Base-by-base conservation (phyloP, 768 basidiomycete genomes). In the Fomitopsis pulvina region DNA sequence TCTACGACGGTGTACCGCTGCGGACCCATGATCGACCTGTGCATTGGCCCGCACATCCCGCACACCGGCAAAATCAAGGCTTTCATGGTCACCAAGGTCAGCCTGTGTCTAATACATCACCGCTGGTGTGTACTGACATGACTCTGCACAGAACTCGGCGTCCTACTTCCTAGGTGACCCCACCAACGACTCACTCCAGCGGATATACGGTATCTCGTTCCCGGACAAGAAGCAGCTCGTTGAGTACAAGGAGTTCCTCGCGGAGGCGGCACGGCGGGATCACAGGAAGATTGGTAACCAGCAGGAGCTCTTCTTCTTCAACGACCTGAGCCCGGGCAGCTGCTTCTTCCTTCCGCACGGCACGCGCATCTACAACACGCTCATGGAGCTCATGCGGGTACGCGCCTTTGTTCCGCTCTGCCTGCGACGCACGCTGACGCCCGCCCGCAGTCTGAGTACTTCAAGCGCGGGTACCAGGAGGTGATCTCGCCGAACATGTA, bases 401-500 rank as follows among this genome's bases (percentile, higher is more conserved):
- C 53, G 88, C 21, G n/a, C 7, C 26, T 12, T 28, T 39, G 1
- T 2, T 21, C 30, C 4, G 44, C n/a, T 27, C 47, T 11, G 28
- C 4, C 30, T 7, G 14, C 28, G n/a, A n/a, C n/a, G n/a, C n/a
- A n/a, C n/a, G 24, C 24, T 29, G 10, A 46, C 28, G 14, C 8
- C 22, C 26, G 30, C 16, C n/a, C 9, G 5, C 51, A 95, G 90
- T 71, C 76, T 28, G 93, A 99, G 63, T 99, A 99, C 70, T 85
- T 81, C 66, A 94, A 92, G 66, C 89, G 96, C 41, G 93, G 89
- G 41, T 99, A 97, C 69, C 85, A 90, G 67, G 96, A 99, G 74
- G 95, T 99, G 56, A 96, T 96, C 57, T 92, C 96, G 4, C 96
- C 96, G 9, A 98, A 97, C 68, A 94, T 98, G 81, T 98, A 80